phyloP scores from a whole-genome alignment of 148 eudicot species.

The Suaeda aralocaspica region DNA sequence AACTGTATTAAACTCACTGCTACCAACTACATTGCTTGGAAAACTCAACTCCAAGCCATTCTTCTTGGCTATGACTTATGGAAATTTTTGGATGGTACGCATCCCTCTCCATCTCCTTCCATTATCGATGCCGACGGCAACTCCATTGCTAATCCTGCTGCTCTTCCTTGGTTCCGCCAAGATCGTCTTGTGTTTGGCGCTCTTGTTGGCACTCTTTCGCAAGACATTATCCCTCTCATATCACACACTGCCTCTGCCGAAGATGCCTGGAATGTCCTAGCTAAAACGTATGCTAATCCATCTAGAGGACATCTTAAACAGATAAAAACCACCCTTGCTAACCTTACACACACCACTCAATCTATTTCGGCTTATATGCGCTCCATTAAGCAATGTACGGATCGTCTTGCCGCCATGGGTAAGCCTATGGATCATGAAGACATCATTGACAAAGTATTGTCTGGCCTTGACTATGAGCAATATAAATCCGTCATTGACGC shows the following conservation, averaged over 20 bases:
- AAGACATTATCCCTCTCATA: background rate
- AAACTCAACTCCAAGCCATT: no score
- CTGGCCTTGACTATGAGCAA: background rate
- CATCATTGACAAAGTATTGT: background rate
- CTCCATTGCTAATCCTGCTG: background rate
- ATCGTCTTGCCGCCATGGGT: no score
- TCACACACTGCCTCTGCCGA: no score
- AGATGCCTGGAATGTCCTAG: background rate
- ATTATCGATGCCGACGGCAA: background rate
- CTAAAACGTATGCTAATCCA: background rate
- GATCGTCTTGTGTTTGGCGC: no score
- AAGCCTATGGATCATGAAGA: conserved; percentile 3
- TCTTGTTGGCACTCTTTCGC: no score
- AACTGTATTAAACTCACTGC: no score
- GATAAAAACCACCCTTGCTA: background rate
- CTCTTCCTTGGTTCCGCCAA: no score
- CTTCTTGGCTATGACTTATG: no score
- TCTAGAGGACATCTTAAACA: background rate
- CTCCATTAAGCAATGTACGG: background rate
- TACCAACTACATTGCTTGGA: no score
- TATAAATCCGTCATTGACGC: background rate
- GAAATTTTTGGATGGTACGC: no score
- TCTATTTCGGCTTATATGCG: background rate
- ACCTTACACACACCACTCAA: background rate
- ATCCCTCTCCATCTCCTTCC: no score